Evolutionary conservation across 192 early-diverging fungal species (phyloP).

Genomic region (Lobosporangium transversale): DNA sequence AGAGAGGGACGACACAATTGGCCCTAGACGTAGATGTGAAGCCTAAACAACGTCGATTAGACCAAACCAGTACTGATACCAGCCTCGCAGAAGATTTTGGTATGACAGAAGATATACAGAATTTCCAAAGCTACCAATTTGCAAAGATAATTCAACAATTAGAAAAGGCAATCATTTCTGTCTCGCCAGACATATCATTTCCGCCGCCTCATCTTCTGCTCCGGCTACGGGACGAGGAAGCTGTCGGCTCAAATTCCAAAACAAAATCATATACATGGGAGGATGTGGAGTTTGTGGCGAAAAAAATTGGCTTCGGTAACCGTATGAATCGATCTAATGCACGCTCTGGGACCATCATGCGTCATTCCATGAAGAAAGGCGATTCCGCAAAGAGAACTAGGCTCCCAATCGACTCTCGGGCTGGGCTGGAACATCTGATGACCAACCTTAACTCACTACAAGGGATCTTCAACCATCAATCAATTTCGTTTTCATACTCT

Average conservation of each 20-base stretch:
- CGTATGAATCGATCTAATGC: slow-evolving; percentile 27
- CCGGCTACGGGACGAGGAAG: slow-evolving; percentile 68
- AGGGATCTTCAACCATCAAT: slow-evolving; percentile 62
- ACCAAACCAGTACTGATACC: not conserved
- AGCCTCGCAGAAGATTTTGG: slow-evolving; percentile 11
- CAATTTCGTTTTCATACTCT: slow-evolving; percentile 60
- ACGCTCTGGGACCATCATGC: not conserved
- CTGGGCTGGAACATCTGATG: slow-evolving; percentile 62
- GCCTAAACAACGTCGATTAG: too few relatives aligned
- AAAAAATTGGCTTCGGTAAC: slow-evolving; percentile 40
- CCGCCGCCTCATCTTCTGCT: slow-evolving; percentile 82
- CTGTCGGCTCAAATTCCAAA: slow-evolving; percentile 24
- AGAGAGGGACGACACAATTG: slow-evolving; percentile 30
- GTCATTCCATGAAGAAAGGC: slow-evolving; percentile 6
- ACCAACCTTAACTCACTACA: slow-evolving; percentile 62
- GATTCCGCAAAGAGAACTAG: slow-evolving; percentile 5
- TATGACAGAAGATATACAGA: slow-evolving; percentile 22
- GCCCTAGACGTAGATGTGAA: slow-evolving; percentile 2
- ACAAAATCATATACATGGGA: slow-evolving; percentile 34
- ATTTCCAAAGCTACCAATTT: slow-evolving; percentile 53
- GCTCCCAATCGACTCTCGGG: slow-evolving; percentile 59
- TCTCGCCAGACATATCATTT: slow-evolving; percentile 80
- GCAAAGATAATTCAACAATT: slow-evolving; percentile 57
- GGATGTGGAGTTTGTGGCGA: slow-evolving; percentile 35
- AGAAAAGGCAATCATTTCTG: slow-evolving; percentile 75